Conservation (phyloP, 768 basidiomycete species). For the Trametes elegans region DNA sequence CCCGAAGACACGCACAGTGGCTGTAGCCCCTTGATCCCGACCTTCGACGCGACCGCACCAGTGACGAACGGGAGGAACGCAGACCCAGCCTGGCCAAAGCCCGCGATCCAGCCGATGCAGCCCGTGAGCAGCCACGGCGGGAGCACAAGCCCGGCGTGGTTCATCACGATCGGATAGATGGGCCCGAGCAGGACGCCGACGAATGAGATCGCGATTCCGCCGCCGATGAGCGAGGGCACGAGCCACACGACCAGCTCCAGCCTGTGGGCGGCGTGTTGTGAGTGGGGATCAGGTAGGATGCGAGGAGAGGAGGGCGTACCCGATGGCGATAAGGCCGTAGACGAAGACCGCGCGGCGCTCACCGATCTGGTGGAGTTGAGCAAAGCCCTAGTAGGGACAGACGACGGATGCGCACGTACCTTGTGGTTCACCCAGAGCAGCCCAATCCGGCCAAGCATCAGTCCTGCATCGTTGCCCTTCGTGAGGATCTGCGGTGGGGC, state of each 20-base stretch:
- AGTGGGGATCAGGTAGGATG: neutral
- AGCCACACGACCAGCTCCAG: slow-evolving; percentile 60
- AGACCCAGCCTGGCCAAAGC: slow-evolving; percentile 49
- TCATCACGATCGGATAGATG: slow-evolving; percentile 44
- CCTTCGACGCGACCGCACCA: slow-evolving; percentile 40
- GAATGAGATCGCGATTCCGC: slow-evolving; percentile 51
- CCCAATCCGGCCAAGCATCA: slow-evolving; percentile 51
- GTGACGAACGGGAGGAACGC: slow-evolving; percentile 52
- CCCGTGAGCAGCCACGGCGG: slow-evolving; percentile 42
- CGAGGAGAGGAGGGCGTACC: slow-evolving; percentile 25
- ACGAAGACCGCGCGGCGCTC: slow-evolving; percentile 37
- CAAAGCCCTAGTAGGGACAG: too few species aligned
- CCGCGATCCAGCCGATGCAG: slow-evolving; percentile 50
- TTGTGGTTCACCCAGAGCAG: slow-evolving; percentile 50
- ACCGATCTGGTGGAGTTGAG: slow-evolving; percentile 31
- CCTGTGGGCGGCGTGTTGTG: slow-evolving; percentile 31
- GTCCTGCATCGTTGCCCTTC: too few species aligned
- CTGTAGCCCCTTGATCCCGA: slow-evolving; percentile 44
- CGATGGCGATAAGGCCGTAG: slow-evolving; percentile 37
- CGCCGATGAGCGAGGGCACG: slow-evolving; percentile 48
- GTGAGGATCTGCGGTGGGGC: neutral
- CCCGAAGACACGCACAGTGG: slow-evolving; percentile 41
- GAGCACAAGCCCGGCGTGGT: slow-evolving; percentile 39
- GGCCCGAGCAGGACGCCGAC: slow-evolving; percentile 55
- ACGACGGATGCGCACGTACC: slow-evolving; percentile 22